Evolutionary conservation across 495 filamentous ascomycete species (phyloP).

Genomic region (Entonaema liquescens): DNA sequence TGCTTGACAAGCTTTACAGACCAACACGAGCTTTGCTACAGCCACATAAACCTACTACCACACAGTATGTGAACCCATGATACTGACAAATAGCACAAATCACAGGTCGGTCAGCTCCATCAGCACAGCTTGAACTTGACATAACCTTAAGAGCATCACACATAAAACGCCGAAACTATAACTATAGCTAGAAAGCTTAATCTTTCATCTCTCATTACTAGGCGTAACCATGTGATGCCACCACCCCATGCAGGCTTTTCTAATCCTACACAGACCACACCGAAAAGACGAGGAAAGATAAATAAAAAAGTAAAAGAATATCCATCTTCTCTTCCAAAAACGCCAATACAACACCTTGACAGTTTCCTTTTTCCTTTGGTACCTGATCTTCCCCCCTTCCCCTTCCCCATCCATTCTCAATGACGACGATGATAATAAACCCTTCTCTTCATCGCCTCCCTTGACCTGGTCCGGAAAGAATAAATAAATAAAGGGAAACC

Average conservation of each 20-base stretch:
- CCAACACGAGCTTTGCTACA: no score
- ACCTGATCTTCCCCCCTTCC: neutral
- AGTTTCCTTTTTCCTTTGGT: neutral
- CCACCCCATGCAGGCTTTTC: constrained; percentile 5
- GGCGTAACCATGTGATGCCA: constrained; percentile 21
- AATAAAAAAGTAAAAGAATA: neutral
- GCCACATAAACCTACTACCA: no score
- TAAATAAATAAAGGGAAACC: neutral
- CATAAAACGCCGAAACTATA: neutral
- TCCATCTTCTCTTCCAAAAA: neutral
- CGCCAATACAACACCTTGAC: neutral
- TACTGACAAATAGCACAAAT: no score
- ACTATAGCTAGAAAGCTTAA: neutral
- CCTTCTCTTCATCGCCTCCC: no score
- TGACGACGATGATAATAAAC: neutral
- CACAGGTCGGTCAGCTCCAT: neutral
- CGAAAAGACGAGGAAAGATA: neutral
- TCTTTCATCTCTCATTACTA: constrained; percentile 31
- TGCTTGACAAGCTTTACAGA: no score
- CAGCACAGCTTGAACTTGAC: neutral
- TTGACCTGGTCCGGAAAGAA: no score
- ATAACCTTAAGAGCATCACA: neutral
- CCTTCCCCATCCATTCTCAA: neutral
- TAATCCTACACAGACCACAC: constrained; percentile 3
- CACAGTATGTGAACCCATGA: no score